Evolutionary conservation across 441 rosid genomes (phyloP).

Genomic region (Geranium incanum): DNA sequence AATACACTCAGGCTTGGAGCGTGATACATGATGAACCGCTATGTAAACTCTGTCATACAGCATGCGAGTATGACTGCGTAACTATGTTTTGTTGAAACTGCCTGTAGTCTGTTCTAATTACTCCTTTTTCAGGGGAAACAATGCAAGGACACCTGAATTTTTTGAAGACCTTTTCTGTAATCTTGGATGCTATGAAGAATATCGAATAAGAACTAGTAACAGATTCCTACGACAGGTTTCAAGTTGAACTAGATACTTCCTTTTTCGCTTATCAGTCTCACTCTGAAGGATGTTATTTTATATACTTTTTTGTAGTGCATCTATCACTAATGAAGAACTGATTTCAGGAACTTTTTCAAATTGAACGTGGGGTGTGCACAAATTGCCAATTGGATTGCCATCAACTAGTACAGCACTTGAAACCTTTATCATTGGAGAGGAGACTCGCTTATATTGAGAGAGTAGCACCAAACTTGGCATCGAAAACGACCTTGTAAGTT

Average conservation of each 20-base stretch:
- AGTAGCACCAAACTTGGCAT: constrained; percentile 63
- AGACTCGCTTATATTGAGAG: constrained; percentile 47
- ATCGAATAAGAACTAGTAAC: constrained; percentile 74
- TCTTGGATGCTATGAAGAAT: constrained; percentile 78
- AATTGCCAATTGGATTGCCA: constrained; percentile 84
- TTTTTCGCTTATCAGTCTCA: not conserved
- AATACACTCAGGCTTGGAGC: constrained; percentile 82
- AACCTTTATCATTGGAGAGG: constrained; percentile 60
- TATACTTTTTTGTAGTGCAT: not conserved
- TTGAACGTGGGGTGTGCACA: constrained; percentile 78
- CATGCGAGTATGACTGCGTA: constrained; percentile 57
- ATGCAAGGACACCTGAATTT: constrained; percentile 71
- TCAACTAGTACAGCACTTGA: constrained; percentile 59
- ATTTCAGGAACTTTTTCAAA: constrained; percentile 71
- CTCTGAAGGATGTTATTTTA: constrained; percentile 7
- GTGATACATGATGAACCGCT: constrained; percentile 55
- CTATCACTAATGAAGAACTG: not conserved
- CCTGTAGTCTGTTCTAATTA: constrained; percentile 1
- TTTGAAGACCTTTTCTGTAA: constrained; percentile 93
- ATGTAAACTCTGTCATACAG: constrained; percentile 86
- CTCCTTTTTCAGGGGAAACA: constrained; percentile 47
- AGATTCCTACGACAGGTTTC: constrained; percentile 74
- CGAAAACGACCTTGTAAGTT: constrained; percentile 60
- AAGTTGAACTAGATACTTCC: not conserved
- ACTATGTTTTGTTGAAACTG: constrained; percentile 18